Percentiles rank a stretch among this genome's conserved stretches.
Conservation (phyloP, 2,329 filamentous ascomycete species). For the Aspergillus chevalieri region DNA sequence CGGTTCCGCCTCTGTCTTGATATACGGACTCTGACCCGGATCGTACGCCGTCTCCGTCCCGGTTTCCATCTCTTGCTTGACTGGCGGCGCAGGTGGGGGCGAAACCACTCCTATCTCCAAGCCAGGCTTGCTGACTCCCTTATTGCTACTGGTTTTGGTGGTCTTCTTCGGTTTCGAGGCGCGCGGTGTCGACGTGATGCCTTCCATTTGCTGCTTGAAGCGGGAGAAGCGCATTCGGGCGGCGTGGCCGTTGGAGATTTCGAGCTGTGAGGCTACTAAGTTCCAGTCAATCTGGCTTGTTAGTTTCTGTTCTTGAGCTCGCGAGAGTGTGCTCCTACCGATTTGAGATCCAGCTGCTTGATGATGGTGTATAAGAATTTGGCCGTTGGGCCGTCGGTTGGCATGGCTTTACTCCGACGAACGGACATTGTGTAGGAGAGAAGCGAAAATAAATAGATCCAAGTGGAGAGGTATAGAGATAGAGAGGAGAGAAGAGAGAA, state of each 20-base stretch:
- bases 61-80: slow-evolving; percentile 7
- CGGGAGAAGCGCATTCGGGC: slow-evolving; percentile 53
- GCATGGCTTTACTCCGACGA: slow-evolving; percentile 39
- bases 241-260: slow-evolving; percentile 52
- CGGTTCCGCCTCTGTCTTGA: slow-evolving; percentile 18
- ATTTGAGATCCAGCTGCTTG: slow-evolving; percentile 50
- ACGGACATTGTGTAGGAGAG: slow-evolving; percentile 21
- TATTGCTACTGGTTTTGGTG: slow-evolving; percentile 14
- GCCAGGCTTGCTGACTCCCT: slow-evolving; percentile 10
- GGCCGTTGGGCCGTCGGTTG: slow-evolving; percentile 45
- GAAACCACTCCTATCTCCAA: slow-evolving; percentile 5
- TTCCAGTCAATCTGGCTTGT: slow-evolving; percentile 49
- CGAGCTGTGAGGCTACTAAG: slow-evolving; percentile 43
- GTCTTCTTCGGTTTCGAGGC: slow-evolving; percentile 16
- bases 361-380: slow-evolving; percentile 52
- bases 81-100: slow-evolving; percentile 5
- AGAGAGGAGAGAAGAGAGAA: neutral
- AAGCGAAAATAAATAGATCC: neutral
- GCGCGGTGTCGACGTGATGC: slow-evolving; percentile 22
- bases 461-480: neutral
- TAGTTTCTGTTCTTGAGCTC: neutral
- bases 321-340: slow-evolving; percentile 29
- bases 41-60: slow-evolving; percentile 2
- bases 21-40: slow-evolving; percentile 7
- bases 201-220: slow-evolving; percentile 50